A percentile compares a stretch with the other conserved stretches of the same genome.
Conservation (phyloP, 2,329 filamentous ascomycete species). For the Fusarium newnesense region DNA sequence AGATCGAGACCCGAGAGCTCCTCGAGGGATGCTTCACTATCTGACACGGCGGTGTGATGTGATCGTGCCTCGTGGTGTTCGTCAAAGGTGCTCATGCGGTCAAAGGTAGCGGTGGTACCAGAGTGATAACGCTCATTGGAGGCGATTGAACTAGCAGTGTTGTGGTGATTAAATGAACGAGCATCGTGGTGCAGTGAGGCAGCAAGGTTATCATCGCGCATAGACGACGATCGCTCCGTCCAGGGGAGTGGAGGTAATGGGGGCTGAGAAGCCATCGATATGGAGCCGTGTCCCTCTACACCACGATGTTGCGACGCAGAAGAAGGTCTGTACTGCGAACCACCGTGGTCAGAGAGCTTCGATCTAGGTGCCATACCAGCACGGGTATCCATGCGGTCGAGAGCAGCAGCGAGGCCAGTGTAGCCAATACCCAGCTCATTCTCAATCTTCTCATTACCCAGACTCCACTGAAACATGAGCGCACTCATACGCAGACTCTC, state of each 20-base stretch:
- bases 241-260: constrained; percentile 43
- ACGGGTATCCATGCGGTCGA: constrained; percentile 56
- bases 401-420: constrained; percentile 71
- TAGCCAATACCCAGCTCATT: constrained; percentile 73
- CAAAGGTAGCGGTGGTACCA: constrained; percentile 39
- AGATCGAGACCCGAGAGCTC: constrained; percentile 54
- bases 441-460: constrained; percentile 68
- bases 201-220: constrained; percentile 23
- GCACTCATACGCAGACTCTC: constrained; percentile 73
- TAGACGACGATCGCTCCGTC: constrained; percentile 36
- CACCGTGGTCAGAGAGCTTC: constrained; percentile 27
- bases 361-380: constrained; percentile 32
- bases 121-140: constrained; percentile 46
- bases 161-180: constrained; percentile 25
- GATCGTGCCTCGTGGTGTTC: constrained; percentile 44
- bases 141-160: constrained; percentile 46
- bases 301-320: constrained; percentile 41
- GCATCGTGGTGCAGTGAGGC: constrained; percentile 20
- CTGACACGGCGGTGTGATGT: constrained; percentile 38
- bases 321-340: constrained; percentile 40
- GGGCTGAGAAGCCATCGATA: constrained; percentile 22
- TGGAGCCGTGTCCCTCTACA: constrained; percentile 26
- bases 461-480: constrained; percentile 72
- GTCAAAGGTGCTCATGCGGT: constrained; percentile 47
- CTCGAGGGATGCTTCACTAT: constrained; percentile 44